Evolutionary conservation across 495 filamentous ascomycete genomes (phyloP).

Genomic region (Xanthoparmelia taractica): DNA sequence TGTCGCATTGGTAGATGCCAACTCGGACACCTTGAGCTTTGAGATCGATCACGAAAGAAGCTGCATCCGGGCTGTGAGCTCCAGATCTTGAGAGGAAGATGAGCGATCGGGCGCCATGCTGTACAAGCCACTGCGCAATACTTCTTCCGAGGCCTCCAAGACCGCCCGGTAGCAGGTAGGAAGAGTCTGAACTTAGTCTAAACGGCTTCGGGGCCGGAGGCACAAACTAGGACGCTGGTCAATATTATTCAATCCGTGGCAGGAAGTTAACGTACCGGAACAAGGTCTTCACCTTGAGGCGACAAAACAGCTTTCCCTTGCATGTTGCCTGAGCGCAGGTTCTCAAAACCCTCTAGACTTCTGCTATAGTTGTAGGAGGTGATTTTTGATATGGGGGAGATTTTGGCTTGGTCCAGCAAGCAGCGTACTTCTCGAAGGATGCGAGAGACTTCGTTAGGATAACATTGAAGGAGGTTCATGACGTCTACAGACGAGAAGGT

Average conservation of each 20-base stretch:
- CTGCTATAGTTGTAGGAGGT: conserved; percentile 7
- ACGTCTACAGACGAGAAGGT: conserved; percentile 40
- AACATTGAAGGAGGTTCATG: background rate
- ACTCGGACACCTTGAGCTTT: conserved; percentile 22
- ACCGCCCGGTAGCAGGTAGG: conserved; percentile 54
- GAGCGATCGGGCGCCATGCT: conserved; percentile 45
- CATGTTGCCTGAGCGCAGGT: conserved; percentile 38
- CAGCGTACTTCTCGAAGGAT: conserved; percentile 9
- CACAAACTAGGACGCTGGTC: conserved; percentile 2
- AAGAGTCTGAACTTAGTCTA: conserved; percentile 25
- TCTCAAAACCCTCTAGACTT: conserved; percentile 39
- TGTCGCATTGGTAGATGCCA: conserved; percentile 35
- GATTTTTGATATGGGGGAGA: conserved; percentile 13
- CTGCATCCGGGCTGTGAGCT: conserved; percentile 2
- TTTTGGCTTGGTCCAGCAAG: conserved; percentile 10
- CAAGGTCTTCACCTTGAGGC: conserved; percentile 26
- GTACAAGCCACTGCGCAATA: conserved; percentile 48
- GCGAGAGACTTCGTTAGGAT: background rate
- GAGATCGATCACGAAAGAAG: conserved; percentile 27
- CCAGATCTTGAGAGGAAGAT: conserved; percentile 45
- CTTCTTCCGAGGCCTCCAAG: conserved; percentile 51
- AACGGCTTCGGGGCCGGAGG: background rate
- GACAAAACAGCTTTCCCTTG: conserved; percentile 30
- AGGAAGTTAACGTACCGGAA: conserved; percentile 19
- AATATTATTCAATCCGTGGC: conserved; percentile 38